Percentiles rank a stretch among this genome's conserved stretches.
phyloP scores from a whole-genome alignment of 495 filamentous ascomycete species.

The Podospora pseudoanserina region DNA sequence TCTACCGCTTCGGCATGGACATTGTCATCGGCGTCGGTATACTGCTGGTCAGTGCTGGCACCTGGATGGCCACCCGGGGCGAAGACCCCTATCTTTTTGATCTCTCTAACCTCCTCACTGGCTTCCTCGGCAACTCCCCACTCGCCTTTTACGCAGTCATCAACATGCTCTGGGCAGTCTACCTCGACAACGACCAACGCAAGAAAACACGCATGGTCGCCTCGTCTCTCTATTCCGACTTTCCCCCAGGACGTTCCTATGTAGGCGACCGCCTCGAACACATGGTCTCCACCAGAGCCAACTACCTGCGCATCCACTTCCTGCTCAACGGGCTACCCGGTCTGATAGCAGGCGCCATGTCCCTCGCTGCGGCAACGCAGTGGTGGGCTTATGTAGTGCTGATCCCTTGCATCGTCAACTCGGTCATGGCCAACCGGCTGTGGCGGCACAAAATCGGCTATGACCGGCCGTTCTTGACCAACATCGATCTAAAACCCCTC shows the following conservation, averaged over 20 bases:
- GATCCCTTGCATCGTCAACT: slow-evolving; percentile 45
- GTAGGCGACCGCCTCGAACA: slow-evolving; percentile 11
- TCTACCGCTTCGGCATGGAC: slow-evolving; percentile 52
- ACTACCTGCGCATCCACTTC: slow-evolving; percentile 41
- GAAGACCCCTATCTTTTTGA: slow-evolving; percentile 38
- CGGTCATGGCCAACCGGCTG: slow-evolving; percentile 43
- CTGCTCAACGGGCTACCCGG: slow-evolving; percentile 42
- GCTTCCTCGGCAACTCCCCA: slow-evolving; percentile 47
- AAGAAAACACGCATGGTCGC: neutral
- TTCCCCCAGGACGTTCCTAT: neutral
- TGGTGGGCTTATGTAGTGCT: slow-evolving; percentile 52
- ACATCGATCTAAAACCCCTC: slow-evolving; percentile 16
- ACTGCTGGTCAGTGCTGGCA: slow-evolving; percentile 47
- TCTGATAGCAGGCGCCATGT: slow-evolving; percentile 47
- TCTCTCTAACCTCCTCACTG: slow-evolving; percentile 48
- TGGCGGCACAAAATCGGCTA: slow-evolving; percentile 47
- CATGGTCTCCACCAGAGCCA: slow-evolving; percentile 35
- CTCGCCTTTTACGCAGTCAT: slow-evolving; percentile 42
- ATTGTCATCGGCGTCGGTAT: slow-evolving; percentile 44
- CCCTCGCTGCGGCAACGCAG: slow-evolving; percentile 45
- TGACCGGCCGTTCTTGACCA: slow-evolving; percentile 37
- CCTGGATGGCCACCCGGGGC: slow-evolving; percentile 50
- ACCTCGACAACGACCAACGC: slow-evolving; percentile 22
- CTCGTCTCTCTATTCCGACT: slow-evolving; percentile 17
- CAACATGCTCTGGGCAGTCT: slow-evolving; percentile 46